phyloP scores from a whole-genome alignment of 2,329 filamentous ascomycete genomes.

The Phialocephala sp. region DNA sequence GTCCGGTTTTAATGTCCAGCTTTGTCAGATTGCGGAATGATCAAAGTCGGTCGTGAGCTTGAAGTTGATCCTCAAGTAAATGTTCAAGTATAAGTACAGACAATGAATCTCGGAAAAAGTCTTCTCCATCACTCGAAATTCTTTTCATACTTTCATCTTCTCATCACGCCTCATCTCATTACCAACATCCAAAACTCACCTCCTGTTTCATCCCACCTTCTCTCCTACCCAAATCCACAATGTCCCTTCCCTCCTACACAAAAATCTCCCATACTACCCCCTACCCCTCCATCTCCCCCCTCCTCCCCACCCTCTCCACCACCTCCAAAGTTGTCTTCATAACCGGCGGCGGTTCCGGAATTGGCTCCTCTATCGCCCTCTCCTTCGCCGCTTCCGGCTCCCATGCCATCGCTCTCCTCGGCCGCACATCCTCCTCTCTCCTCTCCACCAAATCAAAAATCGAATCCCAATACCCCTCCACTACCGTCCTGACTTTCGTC shows the following conservation, averaged over 20 bases:
- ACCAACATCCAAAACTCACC: too few species aligned
- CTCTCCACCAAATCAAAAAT: not conserved
- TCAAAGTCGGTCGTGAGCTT: not conserved
- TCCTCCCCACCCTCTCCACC: conserved; percentile 3
- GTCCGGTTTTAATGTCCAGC: not conserved
- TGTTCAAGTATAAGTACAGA: not conserved
- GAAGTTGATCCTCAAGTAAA: not conserved
- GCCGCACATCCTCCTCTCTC: conserved; percentile 21
- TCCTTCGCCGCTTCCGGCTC: conserved; percentile 34
- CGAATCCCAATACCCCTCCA: not conserved
- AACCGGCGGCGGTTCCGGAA: conserved; percentile 26
- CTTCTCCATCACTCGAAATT: not conserved
- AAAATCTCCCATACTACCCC: conserved; percentile 9
- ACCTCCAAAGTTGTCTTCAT: conserved; percentile 6
- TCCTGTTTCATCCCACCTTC: too few species aligned
- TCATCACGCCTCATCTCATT: not conserved
- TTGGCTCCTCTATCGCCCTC: conserved; percentile 27
- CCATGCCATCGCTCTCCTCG: conserved; percentile 38
- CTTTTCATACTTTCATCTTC: too few species aligned
- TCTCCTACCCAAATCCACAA: not conserved
- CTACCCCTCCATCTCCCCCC: conserved; percentile 2
- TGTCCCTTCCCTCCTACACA: conserved; percentile 6
- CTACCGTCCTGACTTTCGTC: not conserved
- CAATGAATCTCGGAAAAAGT: not conserved
- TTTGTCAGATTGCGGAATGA: conserved; percentile 5